Conservation (phyloP, 208 protist species). For the Zelonia costaricensis region DNA sequence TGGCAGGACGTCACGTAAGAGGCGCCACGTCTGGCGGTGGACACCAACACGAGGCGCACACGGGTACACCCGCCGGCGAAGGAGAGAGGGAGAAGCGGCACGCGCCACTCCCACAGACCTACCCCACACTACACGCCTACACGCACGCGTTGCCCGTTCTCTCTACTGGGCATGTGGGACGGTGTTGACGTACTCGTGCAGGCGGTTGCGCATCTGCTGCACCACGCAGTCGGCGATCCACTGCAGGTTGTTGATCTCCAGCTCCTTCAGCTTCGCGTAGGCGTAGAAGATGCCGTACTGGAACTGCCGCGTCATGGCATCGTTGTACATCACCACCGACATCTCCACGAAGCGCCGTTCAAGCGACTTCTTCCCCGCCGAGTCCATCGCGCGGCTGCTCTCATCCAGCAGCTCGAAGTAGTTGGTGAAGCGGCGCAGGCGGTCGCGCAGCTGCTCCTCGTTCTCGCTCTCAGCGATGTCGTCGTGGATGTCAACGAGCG, state of each 20-base stretch:
- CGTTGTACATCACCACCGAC: conserved; percentile 83
- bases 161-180: conserved; percentile 26
- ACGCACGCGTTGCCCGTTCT: conserved; percentile 21
- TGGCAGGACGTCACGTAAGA: too few species aligned
- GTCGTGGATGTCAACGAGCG: conserved; percentile 88
- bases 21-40: too few species aligned
- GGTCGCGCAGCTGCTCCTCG: conserved; percentile 76
- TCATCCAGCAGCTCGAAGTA: conserved; percentile 87
- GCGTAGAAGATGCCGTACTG: conserved; percentile 94
- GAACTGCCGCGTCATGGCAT: conserved; percentile 88
- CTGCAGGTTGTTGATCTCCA: conserved; percentile 93
- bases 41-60: too few species aligned
- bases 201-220: conserved; percentile 86
- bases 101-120: too few species aligned
- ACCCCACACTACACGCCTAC: too few species aligned
- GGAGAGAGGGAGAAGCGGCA: too few species aligned
- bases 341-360: conserved; percentile 90
- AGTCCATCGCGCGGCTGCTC: conserved; percentile 47
- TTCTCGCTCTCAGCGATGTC: conserved; percentile 85
- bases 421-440: conserved; percentile 72
- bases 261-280: conserved; percentile 93
- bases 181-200: conserved; percentile 88
- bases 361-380: conserved; percentile 67
- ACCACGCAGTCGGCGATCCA: conserved; percentile 94
- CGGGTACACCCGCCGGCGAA: too few species aligned